These are phyloP conservation scores for Hypholoma sublateritium DNA, from an alignment of 768 basidiomycete genomes.

Conservation along the genomic window DNA sequence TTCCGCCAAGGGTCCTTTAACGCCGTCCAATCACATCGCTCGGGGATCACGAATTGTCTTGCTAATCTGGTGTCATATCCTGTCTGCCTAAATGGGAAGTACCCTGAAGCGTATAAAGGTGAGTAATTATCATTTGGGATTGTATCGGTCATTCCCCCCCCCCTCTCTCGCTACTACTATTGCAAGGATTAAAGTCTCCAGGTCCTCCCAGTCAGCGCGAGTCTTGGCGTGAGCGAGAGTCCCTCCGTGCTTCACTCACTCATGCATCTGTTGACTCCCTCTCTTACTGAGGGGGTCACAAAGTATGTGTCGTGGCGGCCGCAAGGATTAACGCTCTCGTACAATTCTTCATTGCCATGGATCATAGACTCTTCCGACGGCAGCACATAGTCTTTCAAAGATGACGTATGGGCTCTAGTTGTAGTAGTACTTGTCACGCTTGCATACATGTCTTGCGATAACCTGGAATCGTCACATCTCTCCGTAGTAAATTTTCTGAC, in stretches of 20 bases:
- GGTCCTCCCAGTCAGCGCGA: neutral
- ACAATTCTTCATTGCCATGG: neutral
- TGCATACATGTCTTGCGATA: no score
- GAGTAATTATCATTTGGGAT: neutral
- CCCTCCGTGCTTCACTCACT: conserved; percentile 28
- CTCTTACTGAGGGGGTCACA: conserved; percentile 7
- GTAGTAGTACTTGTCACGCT: neutral
- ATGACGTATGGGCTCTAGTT: neutral
- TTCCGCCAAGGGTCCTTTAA: neutral
- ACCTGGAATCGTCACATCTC: no score
- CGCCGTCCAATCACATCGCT: conserved; percentile 3
- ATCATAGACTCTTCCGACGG: neutral
- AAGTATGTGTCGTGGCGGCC: conserved; percentile 37
- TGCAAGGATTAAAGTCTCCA: neutral
- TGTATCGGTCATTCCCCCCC: neutral
- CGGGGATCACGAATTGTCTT: conserved; percentile 1
- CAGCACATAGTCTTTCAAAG: no score
- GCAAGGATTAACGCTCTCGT: conserved; percentile 36
- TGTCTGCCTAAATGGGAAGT: neutral
- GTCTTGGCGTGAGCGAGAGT: conserved; percentile 19
- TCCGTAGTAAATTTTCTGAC: no score
- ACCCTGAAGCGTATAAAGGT: conserved; percentile 2
- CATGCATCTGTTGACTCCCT: conserved; percentile 17
- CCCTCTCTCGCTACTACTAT: neutral
- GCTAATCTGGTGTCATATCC: conserved; percentile 1